Percentiles rank a stretch among this genome's conserved stretches.
These are phyloP conservation scores for Aspergillus quadrilineatus DNA, from an alignment of 2,329 filamentous ascomycete species.

Conservation along the genomic window DNA sequence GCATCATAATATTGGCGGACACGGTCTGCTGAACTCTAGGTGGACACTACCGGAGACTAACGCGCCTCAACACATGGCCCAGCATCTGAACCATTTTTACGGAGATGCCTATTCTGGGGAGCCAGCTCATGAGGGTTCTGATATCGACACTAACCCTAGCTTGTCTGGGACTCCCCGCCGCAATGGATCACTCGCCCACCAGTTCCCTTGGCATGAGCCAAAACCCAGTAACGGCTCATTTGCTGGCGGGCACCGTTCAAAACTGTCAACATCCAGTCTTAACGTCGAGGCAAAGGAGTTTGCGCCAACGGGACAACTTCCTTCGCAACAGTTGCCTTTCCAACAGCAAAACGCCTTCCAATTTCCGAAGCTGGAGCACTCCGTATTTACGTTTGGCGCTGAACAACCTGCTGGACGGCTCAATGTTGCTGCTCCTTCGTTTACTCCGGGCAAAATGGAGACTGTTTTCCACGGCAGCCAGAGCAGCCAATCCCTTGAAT, in stretches of 20 bases:
- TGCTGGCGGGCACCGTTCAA: constrained; percentile 62
- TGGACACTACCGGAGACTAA: constrained; percentile 39
- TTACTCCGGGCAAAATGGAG: constrained; percentile 56
- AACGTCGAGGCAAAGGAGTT: constrained; percentile 91
- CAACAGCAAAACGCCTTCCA: constrained; percentile 45
- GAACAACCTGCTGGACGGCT: constrained; percentile 52
- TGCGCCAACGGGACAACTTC: constrained; percentile 58
- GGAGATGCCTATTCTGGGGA: constrained; percentile 33
- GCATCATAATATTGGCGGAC: constrained; percentile 24
- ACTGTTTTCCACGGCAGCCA: constrained; percentile 18
- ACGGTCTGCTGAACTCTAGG: constrained; percentile 34
- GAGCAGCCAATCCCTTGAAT: constrained; percentile 36
- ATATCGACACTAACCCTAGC: constrained; percentile 73
- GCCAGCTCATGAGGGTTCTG: constrained; percentile 55
- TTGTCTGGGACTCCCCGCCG: constrained; percentile 62
- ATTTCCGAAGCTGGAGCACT: constrained; percentile 32
- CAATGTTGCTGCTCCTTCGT: constrained; percentile 68
- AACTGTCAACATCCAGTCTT: constrained; percentile 71
- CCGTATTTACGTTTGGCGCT: constrained; percentile 32
- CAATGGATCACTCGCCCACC: constrained; percentile 29
- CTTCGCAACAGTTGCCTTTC: constrained; percentile 46
- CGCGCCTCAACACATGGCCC: constrained; percentile 24
- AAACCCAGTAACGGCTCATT: constrained; percentile 35
- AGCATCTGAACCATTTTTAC: constrained; percentile 37
- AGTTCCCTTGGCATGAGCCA: constrained; percentile 35